Conservation (phyloP, 2,329 filamentous ascomycete genomes). For the Hysterium pulicare region DNA sequence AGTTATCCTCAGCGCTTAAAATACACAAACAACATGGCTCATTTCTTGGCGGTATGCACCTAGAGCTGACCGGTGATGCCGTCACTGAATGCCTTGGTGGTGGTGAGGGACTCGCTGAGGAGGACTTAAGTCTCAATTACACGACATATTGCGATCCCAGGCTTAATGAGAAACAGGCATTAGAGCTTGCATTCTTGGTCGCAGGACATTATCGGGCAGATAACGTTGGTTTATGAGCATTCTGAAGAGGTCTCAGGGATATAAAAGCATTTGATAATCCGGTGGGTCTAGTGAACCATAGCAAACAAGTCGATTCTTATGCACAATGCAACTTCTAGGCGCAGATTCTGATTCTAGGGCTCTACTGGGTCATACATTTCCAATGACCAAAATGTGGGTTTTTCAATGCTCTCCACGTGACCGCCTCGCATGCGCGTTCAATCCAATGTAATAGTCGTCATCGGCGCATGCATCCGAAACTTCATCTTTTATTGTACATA, state of each 20-base stretch:
- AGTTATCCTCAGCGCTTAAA: constrained; percentile 76
- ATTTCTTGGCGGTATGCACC: constrained; percentile 88
- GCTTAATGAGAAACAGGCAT: constrained; percentile 94
- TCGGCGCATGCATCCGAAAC: too few species aligned
- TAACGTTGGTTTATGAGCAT: not conserved
- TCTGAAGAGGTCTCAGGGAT: not conserved
- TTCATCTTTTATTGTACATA: too few species aligned
- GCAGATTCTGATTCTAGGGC: too few species aligned
- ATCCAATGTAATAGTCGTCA: too few species aligned
- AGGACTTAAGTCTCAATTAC: constrained; percentile 86
- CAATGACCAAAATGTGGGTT: too few species aligned
- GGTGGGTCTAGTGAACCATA: too few species aligned
- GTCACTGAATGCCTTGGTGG: constrained; percentile 96
- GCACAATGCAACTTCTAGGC: too few species aligned
- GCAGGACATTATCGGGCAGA: constrained; percentile 71
- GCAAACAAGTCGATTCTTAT: too few species aligned
- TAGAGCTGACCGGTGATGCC: constrained; percentile 92
- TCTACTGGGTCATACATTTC: too few species aligned
- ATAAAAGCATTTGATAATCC: not conserved
- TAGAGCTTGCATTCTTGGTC: constrained; percentile 91
- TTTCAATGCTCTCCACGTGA: too few species aligned
- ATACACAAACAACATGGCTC: constrained; percentile 82
- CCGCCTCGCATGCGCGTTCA: too few species aligned
- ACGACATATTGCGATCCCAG: constrained; percentile 94
- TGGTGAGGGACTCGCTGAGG: constrained; percentile 79